Percentiles rank a stretch among this genome's conserved stretches.
Conservation (phyloP, 805 yeast species). For the Candida nanaspora region DNA sequence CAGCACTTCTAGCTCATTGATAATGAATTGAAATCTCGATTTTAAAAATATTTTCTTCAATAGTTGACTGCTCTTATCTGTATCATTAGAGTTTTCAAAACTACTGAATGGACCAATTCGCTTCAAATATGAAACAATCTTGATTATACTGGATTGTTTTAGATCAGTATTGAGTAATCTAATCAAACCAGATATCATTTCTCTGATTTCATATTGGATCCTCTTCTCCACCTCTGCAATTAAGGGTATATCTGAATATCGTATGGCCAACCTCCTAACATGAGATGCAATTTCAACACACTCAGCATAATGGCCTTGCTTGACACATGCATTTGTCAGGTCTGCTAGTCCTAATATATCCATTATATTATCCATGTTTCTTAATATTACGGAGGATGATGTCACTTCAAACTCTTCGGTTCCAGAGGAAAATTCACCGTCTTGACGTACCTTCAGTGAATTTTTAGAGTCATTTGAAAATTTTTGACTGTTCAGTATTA, state of each 20-base stretch:
- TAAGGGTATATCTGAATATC: conserved; percentile 57
- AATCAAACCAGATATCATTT: conserved; percentile 64
- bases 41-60: conserved; percentile 55
- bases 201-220: conserved; percentile 47
- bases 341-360: conserved; percentile 83
- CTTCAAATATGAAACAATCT: conserved; percentile 68
- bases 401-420: not conserved
- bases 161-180: conserved; percentile 66
- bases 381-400: conserved; percentile 34
- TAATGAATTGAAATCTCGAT: conserved; percentile 63
- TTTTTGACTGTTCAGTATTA: not conserved
- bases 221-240: conserved; percentile 43
- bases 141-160: conserved; percentile 71
- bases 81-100: conserved; percentile 1
- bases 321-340: conserved; percentile 73
- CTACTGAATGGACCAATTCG: conserved; percentile 49
- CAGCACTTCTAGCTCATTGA: conserved; percentile 50
- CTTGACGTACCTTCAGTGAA: too few relatives aligned
- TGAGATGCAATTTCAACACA: conserved; percentile 79
- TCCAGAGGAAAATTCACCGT: too few relatives aligned
- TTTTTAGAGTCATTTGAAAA: not conserved
- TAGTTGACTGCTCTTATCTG: conserved; percentile 12
- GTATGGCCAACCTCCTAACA: conserved; percentile 56
- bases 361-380: conserved; percentile 62
- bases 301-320: conserved; percentile 81